phyloP scores from a whole-genome alignment of 2,329 filamentous ascomycete genomes.

The Diplocarpon rosae region DNA sequence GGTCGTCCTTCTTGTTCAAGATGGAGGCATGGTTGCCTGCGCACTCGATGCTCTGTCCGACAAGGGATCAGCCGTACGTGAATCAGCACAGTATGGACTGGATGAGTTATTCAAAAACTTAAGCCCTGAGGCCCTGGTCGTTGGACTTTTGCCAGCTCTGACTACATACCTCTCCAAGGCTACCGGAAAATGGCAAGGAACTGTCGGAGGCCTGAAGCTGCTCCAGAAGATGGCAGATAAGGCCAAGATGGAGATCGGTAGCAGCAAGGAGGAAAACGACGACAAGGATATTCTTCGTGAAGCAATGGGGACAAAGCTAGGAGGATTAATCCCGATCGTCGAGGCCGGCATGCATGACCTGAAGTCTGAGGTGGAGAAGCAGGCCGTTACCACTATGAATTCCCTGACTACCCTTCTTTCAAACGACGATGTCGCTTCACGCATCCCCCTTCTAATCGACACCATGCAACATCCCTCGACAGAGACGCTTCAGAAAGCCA shows the following conservation, averaged over 20 bases:
- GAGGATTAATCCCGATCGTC: constrained; percentile 79
- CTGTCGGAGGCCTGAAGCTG: constrained; percentile 73
- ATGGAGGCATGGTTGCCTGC: constrained; percentile 59
- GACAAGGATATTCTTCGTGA: constrained; percentile 86
- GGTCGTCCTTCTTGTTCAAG: constrained; percentile 70
- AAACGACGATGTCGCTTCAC: constrained; percentile 91
- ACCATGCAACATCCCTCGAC: constrained; percentile 90
- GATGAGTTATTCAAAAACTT: constrained; percentile 77
- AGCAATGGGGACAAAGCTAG: constrained; percentile 79
- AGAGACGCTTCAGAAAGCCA: constrained; percentile 85
- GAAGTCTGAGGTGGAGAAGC: constrained; percentile 79
- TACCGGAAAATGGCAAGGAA: constrained; percentile 95
- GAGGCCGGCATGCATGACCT: constrained; percentile 94
- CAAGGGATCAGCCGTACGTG: constrained; percentile 78
- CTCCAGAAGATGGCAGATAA: constrained; percentile 92
- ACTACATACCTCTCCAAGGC: constrained; percentile 66
- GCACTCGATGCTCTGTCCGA: constrained; percentile 82
- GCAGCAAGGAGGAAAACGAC: constrained; percentile 68
- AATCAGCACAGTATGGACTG: constrained; percentile 87
- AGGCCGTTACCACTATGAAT: constrained; percentile 85
- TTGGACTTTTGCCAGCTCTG: constrained; percentile 69
- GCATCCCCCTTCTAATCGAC: constrained; percentile 84
- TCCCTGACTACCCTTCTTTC: constrained; percentile 80
- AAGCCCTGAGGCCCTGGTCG: constrained; percentile 70
- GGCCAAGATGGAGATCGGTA: constrained; percentile 72